A percentile compares a stretch with the other conserved stretches of the same genome.
Evolutionary conservation across 345 rosid genomes (phyloP).

Genomic region (Citrus sp.): DNA sequence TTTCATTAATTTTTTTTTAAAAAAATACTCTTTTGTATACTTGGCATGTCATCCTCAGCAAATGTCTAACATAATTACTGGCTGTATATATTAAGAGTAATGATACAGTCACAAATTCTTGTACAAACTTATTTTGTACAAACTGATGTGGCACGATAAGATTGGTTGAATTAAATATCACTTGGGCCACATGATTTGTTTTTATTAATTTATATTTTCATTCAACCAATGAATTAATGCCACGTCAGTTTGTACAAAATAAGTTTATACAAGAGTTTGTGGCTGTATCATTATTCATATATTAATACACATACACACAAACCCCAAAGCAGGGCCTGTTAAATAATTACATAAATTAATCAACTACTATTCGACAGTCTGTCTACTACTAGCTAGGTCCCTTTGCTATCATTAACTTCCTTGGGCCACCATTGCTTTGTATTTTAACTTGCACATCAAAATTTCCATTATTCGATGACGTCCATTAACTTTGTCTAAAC

Average conservation of each 20-base stretch:
- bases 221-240: too few relatives aligned
- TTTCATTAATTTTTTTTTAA: neutral
- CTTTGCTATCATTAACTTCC: neutral
- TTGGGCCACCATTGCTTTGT: neutral
- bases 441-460: neutral
- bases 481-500: constrained; percentile 16
- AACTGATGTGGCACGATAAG: too few relatives aligned
- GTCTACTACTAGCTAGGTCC: neutral
- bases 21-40: neutral
- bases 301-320: too few relatives aligned
- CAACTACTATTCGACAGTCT: neutral
- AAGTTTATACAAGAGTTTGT: too few relatives aligned
- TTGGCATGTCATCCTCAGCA: neutral
- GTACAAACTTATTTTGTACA: too few relatives aligned
- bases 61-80: neutral
- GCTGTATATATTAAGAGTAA: too few relatives aligned
- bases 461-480: neutral
- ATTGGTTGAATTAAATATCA: too few relatives aligned
- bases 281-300: too few relatives aligned
- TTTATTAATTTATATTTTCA: too few relatives aligned
- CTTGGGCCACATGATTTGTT: too few relatives aligned
- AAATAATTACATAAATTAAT: neutral
- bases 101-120: too few relatives aligned
- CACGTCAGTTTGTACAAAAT: too few relatives aligned
- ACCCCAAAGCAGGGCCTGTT: neutral